Evolutionary conservation across 2,329 filamentous ascomycete genomes (phyloP).

Genomic region (Dothideomycetes sp.): DNA sequence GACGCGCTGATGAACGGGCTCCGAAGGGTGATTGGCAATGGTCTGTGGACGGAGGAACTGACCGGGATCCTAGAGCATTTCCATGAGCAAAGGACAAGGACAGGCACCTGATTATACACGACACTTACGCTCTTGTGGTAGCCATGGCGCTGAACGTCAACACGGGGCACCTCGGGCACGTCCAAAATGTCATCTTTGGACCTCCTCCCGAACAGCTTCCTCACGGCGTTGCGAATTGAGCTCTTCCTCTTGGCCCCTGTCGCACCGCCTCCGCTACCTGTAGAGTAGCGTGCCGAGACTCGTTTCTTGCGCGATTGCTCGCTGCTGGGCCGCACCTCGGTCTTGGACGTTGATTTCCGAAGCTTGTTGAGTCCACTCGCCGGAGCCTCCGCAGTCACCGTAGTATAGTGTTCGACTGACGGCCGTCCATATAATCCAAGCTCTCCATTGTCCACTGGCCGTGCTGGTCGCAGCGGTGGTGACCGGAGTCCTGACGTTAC

Average conservation of each 20-base stretch:
- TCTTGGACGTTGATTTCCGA: background rate
- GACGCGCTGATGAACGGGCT: slow-evolving; percentile 11
- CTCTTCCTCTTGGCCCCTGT: slow-evolving; percentile 20
- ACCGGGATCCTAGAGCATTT: slow-evolving; percentile 18
- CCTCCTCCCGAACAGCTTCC: slow-evolving; percentile 28
- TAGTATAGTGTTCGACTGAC: background rate
- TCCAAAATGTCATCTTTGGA: slow-evolving; percentile 22
- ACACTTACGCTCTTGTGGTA: slow-evolving; percentile 24
- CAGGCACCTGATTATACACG: no score
- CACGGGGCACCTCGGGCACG: slow-evolving; percentile 8
- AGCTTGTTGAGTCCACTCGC: background rate
- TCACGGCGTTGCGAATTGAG: slow-evolving; percentile 28
- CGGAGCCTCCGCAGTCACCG: background rate
- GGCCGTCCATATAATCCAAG: slow-evolving; percentile 3
- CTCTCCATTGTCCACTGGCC: slow-evolving; percentile 1
- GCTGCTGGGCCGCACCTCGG: slow-evolving; percentile 4
- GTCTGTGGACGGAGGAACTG: slow-evolving; percentile 11
- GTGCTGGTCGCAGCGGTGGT: slow-evolving; percentile 9
- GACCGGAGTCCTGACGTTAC: slow-evolving; percentile 7
- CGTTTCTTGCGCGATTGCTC: slow-evolving; percentile 5
- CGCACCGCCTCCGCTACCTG: slow-evolving; percentile 2
- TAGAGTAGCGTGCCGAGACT: slow-evolving; percentile 6
- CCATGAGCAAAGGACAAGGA: no score
- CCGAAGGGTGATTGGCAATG: slow-evolving; percentile 1
- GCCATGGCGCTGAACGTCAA: slow-evolving; percentile 21